Evolutionary conservation across 2,329 filamentous ascomycete species (phyloP), one percentile per base, ranked within the genome.

Genomic region (Albophoma yamanashiensis): DNA sequence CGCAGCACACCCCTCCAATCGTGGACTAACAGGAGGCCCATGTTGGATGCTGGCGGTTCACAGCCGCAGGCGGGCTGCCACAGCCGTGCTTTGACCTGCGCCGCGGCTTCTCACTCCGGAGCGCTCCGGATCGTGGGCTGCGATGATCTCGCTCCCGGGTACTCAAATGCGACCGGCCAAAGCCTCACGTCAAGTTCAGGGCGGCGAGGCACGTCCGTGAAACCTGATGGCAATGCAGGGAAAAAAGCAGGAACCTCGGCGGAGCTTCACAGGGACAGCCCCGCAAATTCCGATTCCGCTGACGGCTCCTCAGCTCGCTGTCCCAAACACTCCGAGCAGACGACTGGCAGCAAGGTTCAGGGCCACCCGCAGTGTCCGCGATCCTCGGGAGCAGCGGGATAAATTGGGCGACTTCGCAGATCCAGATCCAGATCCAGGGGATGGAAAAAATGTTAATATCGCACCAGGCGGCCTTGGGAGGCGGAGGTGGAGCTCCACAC

Each of bases 21-120:
- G 62, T 57, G 42, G 58, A 66, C 71, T 69, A 66, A 73, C 71
- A 74, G 60, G 25, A 72, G 69, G 66, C 71, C 71, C 70, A 72
- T 73, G 40, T 15, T 62, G 50, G 53, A 12, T 53, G 31, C 36
- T 43, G 12, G 14, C 6, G 31, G 36, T 25, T n/a, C 8, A 34
- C n/a, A 43, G 56, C 17, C 11, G 57, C 57, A 12, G 31, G 22
- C 36, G 40, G n/a, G 40, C 31, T 40, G 56, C 25, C 25, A 50
- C 25, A n/a, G 15, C 45, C 47, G 47, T n/a, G 31, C 7, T n/a
- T 3, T 36, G 27, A 36, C 17, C 31, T 34, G 47, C 27, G 27
- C 27, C 47, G n/a, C 50, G 11, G 31, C 27, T 3, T n/a, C 31
- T n/a, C 50, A 12, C 31, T 36, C 31, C 50, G 50, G 15, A 52